Conservation (phyloP, 495 filamentous ascomycete species). For the Penicillium bovifimosum region DNA sequence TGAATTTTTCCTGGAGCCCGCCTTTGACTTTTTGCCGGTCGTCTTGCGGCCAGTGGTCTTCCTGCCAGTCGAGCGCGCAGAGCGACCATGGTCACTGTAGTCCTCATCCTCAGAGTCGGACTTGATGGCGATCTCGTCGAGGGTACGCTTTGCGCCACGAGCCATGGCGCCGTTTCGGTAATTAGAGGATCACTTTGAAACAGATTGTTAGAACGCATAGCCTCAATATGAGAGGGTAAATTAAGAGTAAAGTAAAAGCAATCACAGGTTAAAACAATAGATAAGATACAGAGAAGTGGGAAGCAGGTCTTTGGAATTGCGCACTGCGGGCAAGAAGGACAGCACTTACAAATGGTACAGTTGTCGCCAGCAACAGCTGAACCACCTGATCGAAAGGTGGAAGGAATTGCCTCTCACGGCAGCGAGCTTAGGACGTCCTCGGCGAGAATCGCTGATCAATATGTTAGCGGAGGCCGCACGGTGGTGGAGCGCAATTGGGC, state of each 20-base stretch:
- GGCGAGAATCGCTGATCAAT: constrained; percentile 22
- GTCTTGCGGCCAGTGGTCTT: constrained; percentile 32
- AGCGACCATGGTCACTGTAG: constrained; percentile 48
- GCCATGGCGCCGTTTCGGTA: constrained; percentile 36
- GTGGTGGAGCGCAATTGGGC: constrained; percentile 24
- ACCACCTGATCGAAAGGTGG: constrained; percentile 1
- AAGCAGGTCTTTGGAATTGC: neutral
- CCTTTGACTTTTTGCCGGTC: constrained; percentile 33
- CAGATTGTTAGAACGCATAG: constrained; percentile 9
- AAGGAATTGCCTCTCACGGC: neutral
- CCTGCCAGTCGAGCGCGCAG: constrained; percentile 29
- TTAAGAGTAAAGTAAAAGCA: no score
- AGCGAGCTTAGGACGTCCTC: neutral
- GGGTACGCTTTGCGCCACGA: constrained; percentile 57
- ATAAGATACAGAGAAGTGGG: neutral
- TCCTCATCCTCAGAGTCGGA: constrained; percentile 82
- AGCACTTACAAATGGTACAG: constrained; percentile 6
- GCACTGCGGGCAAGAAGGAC: constrained; percentile 5
- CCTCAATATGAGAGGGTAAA: neutral
- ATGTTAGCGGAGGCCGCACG: constrained; percentile 11
- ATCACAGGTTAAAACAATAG: neutral
- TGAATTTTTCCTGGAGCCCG: constrained; percentile 33
- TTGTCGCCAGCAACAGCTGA: constrained; percentile 10
- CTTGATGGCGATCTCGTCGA: constrained; percentile 71
- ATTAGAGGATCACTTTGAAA: constrained; percentile 10